These are phyloP conservation scores for Cryptosporidium felis DNA, from an alignment of 169 alveolate species.

Conservation along the genomic window DNA sequence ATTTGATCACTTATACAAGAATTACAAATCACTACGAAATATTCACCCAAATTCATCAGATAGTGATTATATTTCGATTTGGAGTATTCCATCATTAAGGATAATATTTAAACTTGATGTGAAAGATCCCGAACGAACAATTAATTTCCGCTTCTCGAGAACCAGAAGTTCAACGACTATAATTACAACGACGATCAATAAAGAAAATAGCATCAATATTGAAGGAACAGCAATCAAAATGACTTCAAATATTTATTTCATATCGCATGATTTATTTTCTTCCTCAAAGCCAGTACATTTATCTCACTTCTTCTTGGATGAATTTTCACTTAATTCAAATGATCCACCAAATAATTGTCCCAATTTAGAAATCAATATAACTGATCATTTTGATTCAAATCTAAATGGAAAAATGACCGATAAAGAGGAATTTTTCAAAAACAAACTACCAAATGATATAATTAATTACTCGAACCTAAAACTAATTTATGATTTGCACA, in stretches of 20 bases:
- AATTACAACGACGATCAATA: neutral
- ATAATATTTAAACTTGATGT: neutral
- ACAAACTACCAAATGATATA: no score
- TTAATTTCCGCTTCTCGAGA: constrained; percentile 17
- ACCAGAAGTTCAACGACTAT: constrained; percentile 16
- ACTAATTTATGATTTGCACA: no score
- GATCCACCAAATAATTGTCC: no score
- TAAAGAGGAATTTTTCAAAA: no score
- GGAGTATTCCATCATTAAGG: constrained; percentile 20
- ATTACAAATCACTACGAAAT: no score
- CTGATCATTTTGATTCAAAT: no score
- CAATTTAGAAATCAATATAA: no score
- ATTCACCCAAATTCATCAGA: neutral
- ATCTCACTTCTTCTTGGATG: neutral
- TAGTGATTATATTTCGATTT: neutral
- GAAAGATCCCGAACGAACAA: neutral
- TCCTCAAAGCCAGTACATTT: neutral
- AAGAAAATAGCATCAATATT: neutral
- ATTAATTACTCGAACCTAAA: no score
- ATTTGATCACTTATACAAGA: neutral
- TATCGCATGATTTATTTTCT: neutral
- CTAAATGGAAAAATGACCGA: no score
- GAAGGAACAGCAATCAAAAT: neutral
- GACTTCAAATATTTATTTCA: neutral
- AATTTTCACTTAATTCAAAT: no score